phyloP scores from a whole-genome alignment of 441 rosid species.

The Mallotus repandus region DNA sequence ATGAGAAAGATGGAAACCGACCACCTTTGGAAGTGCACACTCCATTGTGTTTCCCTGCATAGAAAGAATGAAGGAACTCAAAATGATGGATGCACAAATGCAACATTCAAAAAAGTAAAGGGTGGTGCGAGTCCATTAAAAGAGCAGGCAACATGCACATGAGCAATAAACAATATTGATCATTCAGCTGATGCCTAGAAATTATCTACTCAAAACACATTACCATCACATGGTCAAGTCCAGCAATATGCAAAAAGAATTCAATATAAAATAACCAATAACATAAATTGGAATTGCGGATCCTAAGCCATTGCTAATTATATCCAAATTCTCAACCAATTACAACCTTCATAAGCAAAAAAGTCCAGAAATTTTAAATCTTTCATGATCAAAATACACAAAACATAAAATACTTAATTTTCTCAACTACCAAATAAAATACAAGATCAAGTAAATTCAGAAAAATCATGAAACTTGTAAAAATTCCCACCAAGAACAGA shows the following conservation, averaged over 20 bases:
- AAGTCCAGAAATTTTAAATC: neutral
- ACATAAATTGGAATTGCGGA: neutral
- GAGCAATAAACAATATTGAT: neutral
- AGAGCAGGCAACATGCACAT: neutral
- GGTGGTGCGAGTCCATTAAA: neutral
- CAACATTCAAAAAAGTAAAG: neutral
- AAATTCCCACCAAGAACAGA: neutral
- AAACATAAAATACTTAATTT: too few species aligned
- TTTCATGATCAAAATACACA: neutral
- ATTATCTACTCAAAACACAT: neutral
- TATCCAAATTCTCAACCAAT: neutral
- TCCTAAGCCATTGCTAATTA: neutral
- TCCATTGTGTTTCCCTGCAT: slow-evolving; percentile 40
- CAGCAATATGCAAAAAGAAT: neutral
- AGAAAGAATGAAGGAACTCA: slow-evolving; percentile 11
- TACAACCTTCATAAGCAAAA: neutral
- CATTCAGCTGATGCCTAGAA: neutral
- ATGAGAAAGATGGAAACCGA: slow-evolving; percentile 52
- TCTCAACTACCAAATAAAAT: neutral
- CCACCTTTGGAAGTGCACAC: slow-evolving; percentile 69
- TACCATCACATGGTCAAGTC: neutral
- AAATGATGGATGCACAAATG: neutral
- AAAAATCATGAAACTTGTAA: neutral
- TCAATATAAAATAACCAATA: neutral
- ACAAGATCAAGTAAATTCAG: neutral